Conservation (phyloP, 2,329 filamentous ascomycete species). For the Diaporthe sp. region DNA sequence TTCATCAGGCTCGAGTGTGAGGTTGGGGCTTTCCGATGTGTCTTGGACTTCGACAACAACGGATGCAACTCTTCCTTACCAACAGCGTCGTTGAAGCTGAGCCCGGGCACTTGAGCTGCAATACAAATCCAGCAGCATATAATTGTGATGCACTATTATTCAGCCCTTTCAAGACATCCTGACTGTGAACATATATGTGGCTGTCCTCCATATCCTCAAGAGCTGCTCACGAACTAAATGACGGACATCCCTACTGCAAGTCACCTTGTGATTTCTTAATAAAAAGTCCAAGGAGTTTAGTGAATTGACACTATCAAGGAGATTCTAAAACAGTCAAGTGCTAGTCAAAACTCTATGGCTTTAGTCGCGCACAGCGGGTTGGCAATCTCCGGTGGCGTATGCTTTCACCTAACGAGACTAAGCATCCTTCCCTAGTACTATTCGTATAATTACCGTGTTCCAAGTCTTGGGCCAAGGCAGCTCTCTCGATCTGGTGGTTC, state of each 20-base stretch:
- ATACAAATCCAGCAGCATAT: neutral
- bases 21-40: neutral
- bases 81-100: slow-evolving; percentile 8
- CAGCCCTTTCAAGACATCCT: neutral
- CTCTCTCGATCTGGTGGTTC: neutral
- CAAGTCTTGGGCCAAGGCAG: neutral
- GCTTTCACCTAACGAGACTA: neutral
- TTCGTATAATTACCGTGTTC: too few relatives aligned
- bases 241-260: neutral
- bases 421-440: neutral
- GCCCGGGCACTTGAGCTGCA: neutral
- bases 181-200: neutral
- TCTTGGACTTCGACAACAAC: neutral
- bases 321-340: neutral
- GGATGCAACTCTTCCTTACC: neutral
- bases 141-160: neutral
- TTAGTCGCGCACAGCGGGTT: neutral
- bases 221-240: neutral
- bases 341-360: neutral
- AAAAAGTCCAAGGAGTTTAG: too few relatives aligned
- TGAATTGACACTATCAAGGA: neutral
- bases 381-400: neutral
- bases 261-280: too few relatives aligned
- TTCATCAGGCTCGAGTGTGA: slow-evolving; percentile 27
- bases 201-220: neutral